Evolutionary conservation across 176 grass and related monocot genomes (phyloP), one percentile per base, ranked within the genome.

Genomic region (Triticum turgidum): DNA sequence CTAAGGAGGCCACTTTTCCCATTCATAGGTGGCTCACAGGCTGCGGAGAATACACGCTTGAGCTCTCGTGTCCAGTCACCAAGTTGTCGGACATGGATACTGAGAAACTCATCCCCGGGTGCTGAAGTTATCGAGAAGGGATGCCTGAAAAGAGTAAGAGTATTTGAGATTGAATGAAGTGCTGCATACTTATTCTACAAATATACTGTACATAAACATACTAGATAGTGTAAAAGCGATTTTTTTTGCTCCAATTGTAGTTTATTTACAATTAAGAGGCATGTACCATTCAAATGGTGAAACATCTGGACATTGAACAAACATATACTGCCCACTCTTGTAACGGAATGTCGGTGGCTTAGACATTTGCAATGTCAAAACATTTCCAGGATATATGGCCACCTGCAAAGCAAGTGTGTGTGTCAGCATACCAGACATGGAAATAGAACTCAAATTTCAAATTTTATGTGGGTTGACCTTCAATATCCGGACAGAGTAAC

Each of bases 21-120:
- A 37, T 77, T 80, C 14, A 94, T 89, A 20, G 97, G 91, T 59
- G 89, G 90, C 85, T 99, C 97, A 85, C 97, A 99, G 76, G 94
- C 97, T 64, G 91, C 94, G 25, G 94, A 88, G 73, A 99, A 99
- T 51, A 99, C 89, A 12, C 90, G 80, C 72, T 94, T 94, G 61
- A 99, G 94, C 86, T 96, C 97, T 39, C 97, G 83, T 63, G 97
- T 99, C 97, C 97, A 96, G 69, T 99, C 97, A 81, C 97, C 97
- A 66, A 96, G 92, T 88, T 99, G 97, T 75, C 97, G 83, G 73
- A 96, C 91, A 88, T 99, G 97, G 84, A 99, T 92, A 76, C 97
- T 96, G n/a, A 99, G 82, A 86, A 94, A 99, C 41, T 92, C 87
- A 65, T 99, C 97, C 29, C 92, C 92, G 9, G 97, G 97, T 66